phyloP scores from a whole-genome alignment of 768 basidiomycete species.

The Agaricus subrufescens region DNA sequence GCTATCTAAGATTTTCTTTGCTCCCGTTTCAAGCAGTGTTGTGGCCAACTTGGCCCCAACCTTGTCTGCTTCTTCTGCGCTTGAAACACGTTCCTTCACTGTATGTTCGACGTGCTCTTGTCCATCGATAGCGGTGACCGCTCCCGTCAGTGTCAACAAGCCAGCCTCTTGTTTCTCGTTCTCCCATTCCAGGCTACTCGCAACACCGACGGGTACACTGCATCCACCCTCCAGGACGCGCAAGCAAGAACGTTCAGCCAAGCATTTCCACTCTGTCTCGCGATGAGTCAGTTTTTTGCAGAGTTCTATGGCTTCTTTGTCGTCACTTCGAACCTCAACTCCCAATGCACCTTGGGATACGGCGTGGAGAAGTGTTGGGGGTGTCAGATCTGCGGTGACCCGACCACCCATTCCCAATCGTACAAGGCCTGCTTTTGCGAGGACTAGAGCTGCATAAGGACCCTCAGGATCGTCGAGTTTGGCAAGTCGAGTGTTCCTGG shows the following conservation, averaged over 20 bases:
- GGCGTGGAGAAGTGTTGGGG: constrained; percentile 79
- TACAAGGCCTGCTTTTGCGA: constrained; percentile 89
- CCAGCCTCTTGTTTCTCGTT: constrained; percentile 10
- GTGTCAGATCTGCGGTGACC: constrained; percentile 65
- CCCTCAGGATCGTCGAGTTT: constrained; percentile 86
- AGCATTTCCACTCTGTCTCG: constrained; percentile 70
- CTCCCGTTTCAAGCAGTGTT: constrained; percentile 64
- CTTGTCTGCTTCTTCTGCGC: constrained; percentile 56
- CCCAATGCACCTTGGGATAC: constrained; percentile 94
- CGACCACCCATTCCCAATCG: constrained; percentile 74
- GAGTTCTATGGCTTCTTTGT: constrained; percentile 54
- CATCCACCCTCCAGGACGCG: constrained; percentile 95
- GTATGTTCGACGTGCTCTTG: constrained; percentile 64
- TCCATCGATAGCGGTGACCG: constrained; percentile 83
- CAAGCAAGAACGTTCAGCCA: constrained; percentile 85
- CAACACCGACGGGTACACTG: constrained; percentile 91
- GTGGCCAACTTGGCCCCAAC: constrained; percentile 66
- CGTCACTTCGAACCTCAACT: constrained; percentile 75
- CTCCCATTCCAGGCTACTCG: constrained; percentile 39
- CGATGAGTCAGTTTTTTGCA: constrained; percentile 70
- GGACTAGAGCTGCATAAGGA: constrained; percentile 82
- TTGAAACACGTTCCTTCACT: constrained; percentile 45
- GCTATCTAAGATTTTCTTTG: constrained; percentile 74
- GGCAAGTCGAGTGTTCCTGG: constrained; percentile 80
- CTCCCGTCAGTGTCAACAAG: constrained; percentile 63